Evolutionary conservation across 148 eudicot species (phyloP), one percentile per base, ranked within the genome.

Genomic region (Chenopodium album): DNA sequence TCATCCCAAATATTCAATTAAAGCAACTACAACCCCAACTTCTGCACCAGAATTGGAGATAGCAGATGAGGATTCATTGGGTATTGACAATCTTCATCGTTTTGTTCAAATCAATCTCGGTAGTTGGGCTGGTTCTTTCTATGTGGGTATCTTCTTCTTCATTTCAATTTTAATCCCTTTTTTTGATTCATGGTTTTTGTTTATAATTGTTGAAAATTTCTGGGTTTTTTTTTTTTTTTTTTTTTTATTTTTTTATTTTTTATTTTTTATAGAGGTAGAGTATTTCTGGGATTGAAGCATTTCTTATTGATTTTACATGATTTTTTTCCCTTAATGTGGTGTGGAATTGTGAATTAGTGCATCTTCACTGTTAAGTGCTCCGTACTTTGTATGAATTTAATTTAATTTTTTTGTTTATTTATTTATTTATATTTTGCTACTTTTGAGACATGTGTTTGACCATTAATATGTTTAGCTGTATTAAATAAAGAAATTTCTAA

Each of bases 71-170:
- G 90, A 77, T 56, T 48, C 94, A 20, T 86, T 93, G 74, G 90
- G 87, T 78, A 79, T 93, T 68, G 94, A 95, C 46, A 88, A 84
- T 69, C 95, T 95, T 22, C 86, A 56, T 60, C 85, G 91, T 48
- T 95, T 95, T 87, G 86, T 95, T 66, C 76, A 90, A 44, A 89
- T 93, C 78, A 95, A 90, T 79, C 80, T 92, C 31, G 98, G 98
- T 46, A 82, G 68, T 70, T 95, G 98, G 98, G 65, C 80, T 14
- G 98, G 97, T 76, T 89, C 94, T 80, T 92, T 93, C 84, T 81
- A 92, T 77, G 98, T 95, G 77, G 41, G 85, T 74, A 64, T 83
- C 41, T n/a, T 17, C 59, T 48, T 62, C 32, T 26, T 47, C 13
- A 22, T 73, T 54, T 65, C 23, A 2, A 11, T n/a, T 54, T 37